These are phyloP conservation scores for Tremellales sp. DNA, from an alignment of 1,284 basidiomycete genomes.

Conservation along the genomic window DNA sequence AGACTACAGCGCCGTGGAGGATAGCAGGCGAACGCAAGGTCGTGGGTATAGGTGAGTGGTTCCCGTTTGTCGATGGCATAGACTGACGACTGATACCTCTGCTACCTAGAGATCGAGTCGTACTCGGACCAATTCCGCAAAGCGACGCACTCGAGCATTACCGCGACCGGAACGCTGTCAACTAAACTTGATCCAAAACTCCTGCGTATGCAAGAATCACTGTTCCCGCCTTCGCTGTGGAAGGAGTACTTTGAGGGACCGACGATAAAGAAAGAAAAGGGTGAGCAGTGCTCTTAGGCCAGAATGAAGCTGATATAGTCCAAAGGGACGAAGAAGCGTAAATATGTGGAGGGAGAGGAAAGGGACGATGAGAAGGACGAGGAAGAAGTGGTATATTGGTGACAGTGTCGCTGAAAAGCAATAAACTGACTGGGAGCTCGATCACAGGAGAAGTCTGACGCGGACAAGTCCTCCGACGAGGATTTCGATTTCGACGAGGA, in stretches of 20 bases:
- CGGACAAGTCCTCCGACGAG: constrained; percentile 26
- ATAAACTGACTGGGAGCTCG: not conserved
- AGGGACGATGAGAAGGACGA: constrained; percentile 13
- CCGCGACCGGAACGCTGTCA: constrained; percentile 3
- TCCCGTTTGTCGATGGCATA: not conserved
- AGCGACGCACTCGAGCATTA: constrained; percentile 7
- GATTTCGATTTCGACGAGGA: constrained; percentile 47
- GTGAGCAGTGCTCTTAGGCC: not conserved
- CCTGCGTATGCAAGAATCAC: constrained; percentile 31
- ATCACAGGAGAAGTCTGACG: constrained; percentile 19
- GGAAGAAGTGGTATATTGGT: constrained; percentile 20
- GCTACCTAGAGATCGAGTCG: constrained; percentile 42
- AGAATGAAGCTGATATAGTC: constrained; percentile 6
- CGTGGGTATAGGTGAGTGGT: constrained; percentile 39
- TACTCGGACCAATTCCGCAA: constrained; percentile 41
- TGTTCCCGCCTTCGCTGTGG: constrained; percentile 47
- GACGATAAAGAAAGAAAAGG: constrained; percentile 6
- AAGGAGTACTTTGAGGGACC: constrained; percentile 41
- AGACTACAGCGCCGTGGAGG: constrained; percentile 33
- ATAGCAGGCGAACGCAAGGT: constrained; percentile 36
- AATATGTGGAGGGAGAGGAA: constrained; percentile 22
- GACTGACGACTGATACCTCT: not conserved
- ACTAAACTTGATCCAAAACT: constrained; percentile 21
- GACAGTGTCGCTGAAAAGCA: not conserved
- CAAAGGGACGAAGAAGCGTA: constrained; percentile 17